A percentile compares a stretch with the other conserved stretches of the same genome.
Conservation (phyloP, 2,329 filamentous ascomycete genomes). For the Sporothrix schenckii region DNA sequence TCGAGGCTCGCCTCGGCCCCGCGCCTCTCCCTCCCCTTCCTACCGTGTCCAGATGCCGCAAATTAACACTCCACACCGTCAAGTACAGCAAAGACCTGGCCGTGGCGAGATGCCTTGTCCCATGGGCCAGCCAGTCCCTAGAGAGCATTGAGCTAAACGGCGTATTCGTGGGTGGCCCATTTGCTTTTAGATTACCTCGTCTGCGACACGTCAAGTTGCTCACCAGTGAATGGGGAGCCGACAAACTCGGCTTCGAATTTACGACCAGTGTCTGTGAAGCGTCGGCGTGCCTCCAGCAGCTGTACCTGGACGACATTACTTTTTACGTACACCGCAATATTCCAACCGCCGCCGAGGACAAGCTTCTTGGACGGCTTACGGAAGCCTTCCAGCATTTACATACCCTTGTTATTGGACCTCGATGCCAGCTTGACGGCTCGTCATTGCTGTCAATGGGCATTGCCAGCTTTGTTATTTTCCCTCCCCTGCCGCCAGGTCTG, state of each 20-base stretch:
- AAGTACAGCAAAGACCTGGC: background rate
- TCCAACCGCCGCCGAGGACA: background rate
- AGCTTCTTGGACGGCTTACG: background rate
- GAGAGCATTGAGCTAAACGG: slow-evolving; percentile 1
- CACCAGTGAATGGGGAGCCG: background rate
- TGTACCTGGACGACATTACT: slow-evolving; percentile 25
- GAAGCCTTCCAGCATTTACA: slow-evolving; percentile 21
- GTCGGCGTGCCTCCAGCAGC: slow-evolving; percentile 32
- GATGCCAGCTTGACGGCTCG: background rate
- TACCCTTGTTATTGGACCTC: slow-evolving; percentile 31
- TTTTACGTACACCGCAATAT: background rate
- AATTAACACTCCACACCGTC: background rate
- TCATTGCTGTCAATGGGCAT: too few relatives aligned
- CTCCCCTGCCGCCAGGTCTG: slow-evolving; percentile 27
- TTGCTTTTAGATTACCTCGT: background rate
- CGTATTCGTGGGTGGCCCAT: background rate
- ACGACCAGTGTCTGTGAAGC: slow-evolving; percentile 11
- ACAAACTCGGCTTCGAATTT: background rate
- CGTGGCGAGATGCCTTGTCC: background rate
- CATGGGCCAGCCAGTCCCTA: slow-evolving; percentile 11
- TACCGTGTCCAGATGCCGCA: slow-evolving; percentile 6
- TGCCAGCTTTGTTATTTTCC: slow-evolving; percentile 15
- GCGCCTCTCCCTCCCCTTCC: background rate
- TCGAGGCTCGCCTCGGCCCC: background rate
- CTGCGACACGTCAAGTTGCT: slow-evolving; percentile 5